Conservation (phyloP, 768 basidiomycete species). For the Panaeolus cyanescens region DNA sequence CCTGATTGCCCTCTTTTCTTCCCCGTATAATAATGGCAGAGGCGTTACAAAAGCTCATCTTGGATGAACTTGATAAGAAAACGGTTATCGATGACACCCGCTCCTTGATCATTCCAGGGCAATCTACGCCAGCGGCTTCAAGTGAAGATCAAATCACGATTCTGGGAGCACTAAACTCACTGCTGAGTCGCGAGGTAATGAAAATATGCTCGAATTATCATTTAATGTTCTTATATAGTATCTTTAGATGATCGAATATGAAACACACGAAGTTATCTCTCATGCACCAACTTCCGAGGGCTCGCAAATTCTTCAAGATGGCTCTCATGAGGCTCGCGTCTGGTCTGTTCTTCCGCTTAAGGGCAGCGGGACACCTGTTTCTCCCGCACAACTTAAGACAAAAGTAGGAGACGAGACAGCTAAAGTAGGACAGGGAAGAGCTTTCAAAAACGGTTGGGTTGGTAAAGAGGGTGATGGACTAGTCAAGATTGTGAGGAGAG, state of each 20-base stretch:
- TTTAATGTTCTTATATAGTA: conserved; percentile 6
- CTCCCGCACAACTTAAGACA: conserved; percentile 68
- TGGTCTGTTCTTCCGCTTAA: conserved; percentile 82
- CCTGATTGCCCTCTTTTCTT: neutral
- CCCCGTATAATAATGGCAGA: conserved; percentile 59
- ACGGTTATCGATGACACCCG: conserved; percentile 69
- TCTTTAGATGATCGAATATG: conserved; percentile 79
- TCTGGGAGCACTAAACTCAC: conserved; percentile 89
- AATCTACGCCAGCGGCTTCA: conserved; percentile 53
- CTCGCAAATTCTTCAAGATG: conserved; percentile 68
- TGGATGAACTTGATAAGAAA: conserved; percentile 66
- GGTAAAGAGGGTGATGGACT: conserved; percentile 87
- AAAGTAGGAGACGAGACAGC: conserved; percentile 84
- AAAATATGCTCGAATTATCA: neutral
- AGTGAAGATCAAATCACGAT: conserved; percentile 83
- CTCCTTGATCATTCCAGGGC: conserved; percentile 64
- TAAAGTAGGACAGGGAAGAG: conserved; percentile 92
- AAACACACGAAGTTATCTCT: conserved; percentile 72
- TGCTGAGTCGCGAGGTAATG: conserved; percentile 81
- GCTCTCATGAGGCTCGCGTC: conserved; percentile 95
- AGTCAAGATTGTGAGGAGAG: conserved; percentile 74
- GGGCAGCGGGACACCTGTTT: conserved; percentile 69
- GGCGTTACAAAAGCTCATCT: conserved; percentile 74
- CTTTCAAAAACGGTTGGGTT: conserved; percentile 98
- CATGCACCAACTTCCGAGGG: conserved; percentile 87